These are phyloP conservation scores for Neonothopanus nambi DNA, from an alignment of 1,284 basidiomycete species.

Conservation along the genomic window DNA sequence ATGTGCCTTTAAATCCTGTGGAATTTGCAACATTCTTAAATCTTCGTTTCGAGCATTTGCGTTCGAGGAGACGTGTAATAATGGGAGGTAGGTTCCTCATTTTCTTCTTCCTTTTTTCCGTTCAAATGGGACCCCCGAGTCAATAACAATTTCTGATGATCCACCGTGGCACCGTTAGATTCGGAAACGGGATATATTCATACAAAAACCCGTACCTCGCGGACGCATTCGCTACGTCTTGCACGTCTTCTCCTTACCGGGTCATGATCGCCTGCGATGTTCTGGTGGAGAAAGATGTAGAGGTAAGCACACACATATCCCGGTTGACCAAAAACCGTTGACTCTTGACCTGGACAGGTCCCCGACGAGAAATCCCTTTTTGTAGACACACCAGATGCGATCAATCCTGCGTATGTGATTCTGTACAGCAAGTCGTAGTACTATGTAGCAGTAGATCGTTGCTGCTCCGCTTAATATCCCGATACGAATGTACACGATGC, in stretches of 20 bases:
- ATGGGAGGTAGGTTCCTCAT: conserved; percentile 48
- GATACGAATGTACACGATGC: too few relatives aligned
- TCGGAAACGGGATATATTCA: conserved; percentile 61
- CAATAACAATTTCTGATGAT: too few relatives aligned
- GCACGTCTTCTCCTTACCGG: conserved; percentile 61
- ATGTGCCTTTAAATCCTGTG: conserved; percentile 60
- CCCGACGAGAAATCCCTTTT: conserved; percentile 44
- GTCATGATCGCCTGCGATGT: conserved; percentile 61
- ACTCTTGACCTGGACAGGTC: conserved; percentile 22
- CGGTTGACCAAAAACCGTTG: not conserved
- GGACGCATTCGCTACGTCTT: conserved; percentile 58
- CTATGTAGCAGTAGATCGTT: too few relatives aligned
- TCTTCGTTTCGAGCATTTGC: conserved; percentile 56
- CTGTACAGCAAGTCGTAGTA: conserved; percentile 36
- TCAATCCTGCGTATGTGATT: conserved; percentile 48
- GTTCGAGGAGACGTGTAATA: conserved; percentile 50
- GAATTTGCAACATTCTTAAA: conserved; percentile 57
- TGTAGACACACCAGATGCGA: conserved; percentile 43
- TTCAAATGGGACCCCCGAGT: too few relatives aligned
- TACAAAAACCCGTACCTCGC: conserved; percentile 55
- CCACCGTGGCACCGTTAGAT: conserved; percentile 32
- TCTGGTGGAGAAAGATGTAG: conserved; percentile 36
- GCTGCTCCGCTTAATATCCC: too few relatives aligned
- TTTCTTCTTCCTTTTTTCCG: not conserved
- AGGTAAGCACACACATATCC: conserved; percentile 15